These are phyloP conservation scores for Cylindrodendrum hubeiense DNA, from an alignment of 2,329 filamentous ascomycete species.

Conservation along the genomic window DNA sequence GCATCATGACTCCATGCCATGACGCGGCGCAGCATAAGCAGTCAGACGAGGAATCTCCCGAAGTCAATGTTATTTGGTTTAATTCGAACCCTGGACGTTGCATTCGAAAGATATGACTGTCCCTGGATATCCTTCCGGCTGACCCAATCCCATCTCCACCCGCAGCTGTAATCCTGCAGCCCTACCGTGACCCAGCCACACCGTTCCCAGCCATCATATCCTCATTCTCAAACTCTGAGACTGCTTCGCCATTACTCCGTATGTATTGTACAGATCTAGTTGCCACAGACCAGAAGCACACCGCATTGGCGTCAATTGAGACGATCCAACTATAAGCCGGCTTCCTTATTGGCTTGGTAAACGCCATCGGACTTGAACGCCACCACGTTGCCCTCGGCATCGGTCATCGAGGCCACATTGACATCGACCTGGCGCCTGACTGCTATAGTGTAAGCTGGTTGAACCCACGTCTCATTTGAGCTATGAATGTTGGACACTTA, in stretches of 20 bases:
- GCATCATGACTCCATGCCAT: constrained; percentile 4
- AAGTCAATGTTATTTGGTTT: neutral
- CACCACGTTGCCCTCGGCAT: constrained; percentile 58
- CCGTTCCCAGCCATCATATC: constrained; percentile 5
- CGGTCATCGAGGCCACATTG: constrained; percentile 60
- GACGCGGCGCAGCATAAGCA: constrained; percentile 10
- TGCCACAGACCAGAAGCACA: neutral
- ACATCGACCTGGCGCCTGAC: constrained; percentile 46
- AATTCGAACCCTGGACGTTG: neutral
- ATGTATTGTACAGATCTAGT: neutral
- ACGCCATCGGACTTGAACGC: constrained; percentile 59
- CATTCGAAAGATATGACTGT: constrained; percentile 20
- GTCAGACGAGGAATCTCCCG: neutral
- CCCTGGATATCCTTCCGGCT: neutral
- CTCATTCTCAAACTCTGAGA: neutral
- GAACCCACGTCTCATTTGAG: neutral
- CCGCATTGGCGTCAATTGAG: neutral
- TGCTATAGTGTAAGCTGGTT: constrained; percentile 24
- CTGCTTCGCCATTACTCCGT: neutral
- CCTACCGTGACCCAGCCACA: constrained; percentile 22
- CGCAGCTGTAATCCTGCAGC: constrained; percentile 14
- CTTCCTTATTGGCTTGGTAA: constrained; percentile 53
- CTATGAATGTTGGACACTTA: constrained; percentile 33
- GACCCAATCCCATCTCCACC: neutral
- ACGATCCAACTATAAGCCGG: constrained; percentile 49